Evolutionary conservation across 768 basidiomycete genomes (phyloP), one percentile per base, ranked within the genome.

Genomic region (Kwoniella sp.): DNA sequence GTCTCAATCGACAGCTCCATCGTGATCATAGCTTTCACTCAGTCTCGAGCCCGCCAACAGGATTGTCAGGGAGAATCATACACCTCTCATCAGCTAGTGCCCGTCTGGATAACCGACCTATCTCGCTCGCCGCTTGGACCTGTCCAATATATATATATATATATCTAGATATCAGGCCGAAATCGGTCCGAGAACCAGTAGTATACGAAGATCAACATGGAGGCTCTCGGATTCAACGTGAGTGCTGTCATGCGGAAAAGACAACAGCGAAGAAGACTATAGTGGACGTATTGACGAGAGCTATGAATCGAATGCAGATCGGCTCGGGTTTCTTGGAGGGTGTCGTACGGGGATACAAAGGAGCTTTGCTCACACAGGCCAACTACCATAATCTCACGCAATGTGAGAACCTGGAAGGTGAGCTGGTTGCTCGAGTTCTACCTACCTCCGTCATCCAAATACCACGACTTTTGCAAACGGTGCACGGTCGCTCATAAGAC

Each of bases 361-460:
- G 90, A 51, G 94, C 92, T 28, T 88, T 97, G 65, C 86, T 99
- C 51, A 89, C 88, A 55, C 91, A 93, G 80, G 86, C 84, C 73
- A 92, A 95, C 79, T 99, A 98, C 82, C 85, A 88, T 76, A 97
- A 92, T 82, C 82, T 99, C 79, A 90, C 90, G 3, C 96, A 99
- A 82, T 98, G 96, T 86, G 96, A 99, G 82, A 92, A 87, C 28
- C 86, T 98, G 30, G 96, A 98, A 84, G 95, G 95, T 92, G 71
- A 59, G 84, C 70, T 47, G 26, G 31, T n/a, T 45, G 15, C 41
- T 54, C 53, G 20, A 52, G 17, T 23, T 52, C 9, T 9, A 41
- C 38, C 20, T 9, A 41, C 38, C 9, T n/a, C n/a, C n/a, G n/a
- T n/a, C n/a, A n/a, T n/a, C n/a, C n/a, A n/a, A n/a, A n/a, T 11